phyloP scores from a whole-genome alignment of 768 basidiomycete species.

The Fomitopsis serialis region DNA sequence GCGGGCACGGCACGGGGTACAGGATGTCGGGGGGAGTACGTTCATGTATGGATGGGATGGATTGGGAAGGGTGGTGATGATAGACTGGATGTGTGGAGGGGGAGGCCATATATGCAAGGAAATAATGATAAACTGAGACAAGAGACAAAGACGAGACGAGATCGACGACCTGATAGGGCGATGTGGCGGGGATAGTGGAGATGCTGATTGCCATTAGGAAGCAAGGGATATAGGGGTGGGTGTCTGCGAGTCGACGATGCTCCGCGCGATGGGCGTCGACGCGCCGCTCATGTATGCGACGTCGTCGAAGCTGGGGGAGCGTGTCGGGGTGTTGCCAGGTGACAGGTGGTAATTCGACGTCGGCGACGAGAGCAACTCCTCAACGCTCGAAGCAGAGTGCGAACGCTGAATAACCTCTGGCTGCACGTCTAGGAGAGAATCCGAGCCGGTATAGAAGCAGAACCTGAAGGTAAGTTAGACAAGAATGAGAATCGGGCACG shows the following conservation, averaged over 20 bases:
- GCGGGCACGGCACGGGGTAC: not conserved
- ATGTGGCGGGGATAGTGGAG: not conserved
- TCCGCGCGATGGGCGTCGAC: conserved; percentile 22
- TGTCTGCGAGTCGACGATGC: not conserved
- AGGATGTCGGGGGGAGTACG: not conserved
- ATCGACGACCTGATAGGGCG: not conserved
- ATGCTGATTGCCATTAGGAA: not conserved
- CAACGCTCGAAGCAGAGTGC: conserved; percentile 50
- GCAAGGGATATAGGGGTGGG: conserved; percentile 3
- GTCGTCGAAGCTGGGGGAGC: conserved; percentile 27
- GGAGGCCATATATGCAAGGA: not conserved
- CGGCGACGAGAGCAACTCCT: conserved; percentile 39
- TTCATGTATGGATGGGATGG: not conserved
- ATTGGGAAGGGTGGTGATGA: not conserved
- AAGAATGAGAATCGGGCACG: no score
- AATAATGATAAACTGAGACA: not conserved
- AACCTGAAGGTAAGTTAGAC: conserved; percentile 58
- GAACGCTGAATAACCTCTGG: conserved; percentile 31
- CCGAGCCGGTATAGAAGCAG: conserved; percentile 75
- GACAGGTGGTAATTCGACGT: conserved; percentile 24
- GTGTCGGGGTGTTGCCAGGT: conserved; percentile 19
- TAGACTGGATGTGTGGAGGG: not conserved
- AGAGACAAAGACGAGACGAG: not conserved
- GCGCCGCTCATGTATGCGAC: conserved; percentile 22
- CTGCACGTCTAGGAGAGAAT: conserved; percentile 26